Base-by-base conservation (phyloP, 2,329 filamentous ascomycete genomes). In the Diaporthe citriasiana region DNA sequence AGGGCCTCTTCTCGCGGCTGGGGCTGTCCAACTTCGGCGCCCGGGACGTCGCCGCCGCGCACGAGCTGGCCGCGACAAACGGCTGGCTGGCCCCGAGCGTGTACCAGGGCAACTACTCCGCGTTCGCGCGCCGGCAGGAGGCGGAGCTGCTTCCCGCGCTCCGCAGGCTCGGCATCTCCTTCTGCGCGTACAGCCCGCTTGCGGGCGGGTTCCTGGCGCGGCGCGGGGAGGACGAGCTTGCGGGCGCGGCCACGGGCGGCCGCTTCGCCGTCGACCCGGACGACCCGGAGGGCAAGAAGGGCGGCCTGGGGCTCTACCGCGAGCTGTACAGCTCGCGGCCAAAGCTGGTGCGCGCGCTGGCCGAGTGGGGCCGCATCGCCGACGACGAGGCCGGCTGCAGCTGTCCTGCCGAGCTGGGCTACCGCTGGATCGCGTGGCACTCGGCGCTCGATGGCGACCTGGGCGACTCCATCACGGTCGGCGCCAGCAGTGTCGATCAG, bases 361-460 rank as follows among this genome's bases (percentile, higher is more conserved):
- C 50, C 50, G 50, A 27, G 50, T 53, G 50, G 50, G 50, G 50
- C 50, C 50, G 50, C 50, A 53, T 53, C 50, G 50, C 50, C 50
- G 50, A 53, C 50, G 50, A 53, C 50, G n/a, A n/a, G n/a, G 50
- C 50, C n/a, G 50, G 50, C 50, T 53, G 50, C 50, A 53, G 50
- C 25, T 53, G 50, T n/a, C 50, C 50, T 13, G 50, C 25, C 50
- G 50, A 53, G 50, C 25, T 25, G 6, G 50, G 50, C 50, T 53
- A 53, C 25, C 50, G 50, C 50, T 53, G 50, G 50, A n/a, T 53
- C 25, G 50, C 50, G n/a, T 53, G 50, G 50, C 50, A 53, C 27
- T 53, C 50, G 50, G 50, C 50, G n/a, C 25, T 53, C 12, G 50
- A 53, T 53, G 50, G 9, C 50, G 50, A 5, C 50, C 50, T 53